phyloP scores from a whole-genome alignment of 2,329 filamentous ascomycete genomes.

The Botrytis squamosa region DNA sequence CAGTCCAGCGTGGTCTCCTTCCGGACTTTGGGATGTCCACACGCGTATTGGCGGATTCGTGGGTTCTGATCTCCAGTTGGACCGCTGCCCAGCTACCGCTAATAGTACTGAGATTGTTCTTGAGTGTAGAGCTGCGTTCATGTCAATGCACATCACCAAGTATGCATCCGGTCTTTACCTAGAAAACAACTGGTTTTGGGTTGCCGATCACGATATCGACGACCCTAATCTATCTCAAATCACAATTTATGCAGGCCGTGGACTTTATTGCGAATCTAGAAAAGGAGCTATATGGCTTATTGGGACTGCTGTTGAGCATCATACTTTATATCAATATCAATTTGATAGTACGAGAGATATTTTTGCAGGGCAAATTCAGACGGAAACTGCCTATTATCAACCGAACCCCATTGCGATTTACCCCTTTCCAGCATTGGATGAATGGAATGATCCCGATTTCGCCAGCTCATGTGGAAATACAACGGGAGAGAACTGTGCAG shows the following conservation, averaged over 20 bases:
- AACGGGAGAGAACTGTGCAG: slow-evolving; percentile 11
- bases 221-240: slow-evolving; percentile 49
- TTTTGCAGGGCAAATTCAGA: slow-evolving; percentile 33
- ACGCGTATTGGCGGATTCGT: slow-evolving; percentile 45
- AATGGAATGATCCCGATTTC: slow-evolving; percentile 21
- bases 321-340: slow-evolving; percentile 54
- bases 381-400: slow-evolving; percentile 29
- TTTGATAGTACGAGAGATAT: slow-evolving; percentile 41
- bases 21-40: slow-evolving; percentile 51
- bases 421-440: slow-evolving; percentile 1
- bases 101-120: slow-evolving; percentile 37
- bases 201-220: slow-evolving; percentile 47
- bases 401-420: slow-evolving; percentile 12
- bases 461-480: background rate
- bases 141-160: slow-evolving; percentile 40
- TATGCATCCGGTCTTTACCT: slow-evolving; percentile 47
- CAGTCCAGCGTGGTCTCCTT: slow-evolving; percentile 48
- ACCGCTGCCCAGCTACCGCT: slow-evolving; percentile 53
- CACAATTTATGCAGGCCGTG: slow-evolving; percentile 53
- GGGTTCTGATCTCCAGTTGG: slow-evolving; percentile 28
- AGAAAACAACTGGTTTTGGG: slow-evolving; percentile 51
- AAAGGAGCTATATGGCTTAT: slow-evolving; percentile 50
- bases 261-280: slow-evolving; percentile 47
- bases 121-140: slow-evolving; percentile 40
- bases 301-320: slow-evolving; percentile 50